Evolutionary conservation across 306 rosid genomes (phyloP), one percentile per base, ranked within the genome.

Genomic region (Quillaja saponaria): DNA sequence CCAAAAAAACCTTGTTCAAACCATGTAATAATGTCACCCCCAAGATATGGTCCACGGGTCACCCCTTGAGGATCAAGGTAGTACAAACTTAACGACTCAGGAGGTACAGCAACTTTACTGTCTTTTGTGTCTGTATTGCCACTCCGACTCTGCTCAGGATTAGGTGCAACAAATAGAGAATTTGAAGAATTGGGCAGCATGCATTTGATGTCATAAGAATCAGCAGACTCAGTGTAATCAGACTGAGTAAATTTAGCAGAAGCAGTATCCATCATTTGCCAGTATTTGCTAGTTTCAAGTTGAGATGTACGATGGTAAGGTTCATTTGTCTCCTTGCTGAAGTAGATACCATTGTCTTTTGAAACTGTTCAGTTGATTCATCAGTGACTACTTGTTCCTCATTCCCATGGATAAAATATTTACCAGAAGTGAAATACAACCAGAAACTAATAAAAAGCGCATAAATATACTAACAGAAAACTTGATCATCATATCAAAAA

Each of bases 1-100:
- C 88, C 88, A 46, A 83, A 83, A 66, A 79, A 83, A 0, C 82
- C 78, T 76, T 83, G 88, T 51, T 83, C 88, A 68, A 79, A 70
- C 88, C 88, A 83, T 45, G 76, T 72, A 55, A 83, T 54, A 19
- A 83, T 83, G 74, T 83, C 88, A 10, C 64, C 78, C 71, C 85
- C 88, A 20, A 79, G 37, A 67, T 71, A 83, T 16, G 88, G 85
- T 25, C 88, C 88, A 57, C 79, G 88, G 28, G 50, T 76, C 39
- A 55, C 78, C 63, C 88, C 85, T 66, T 83, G 88, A 73, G 88
- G 88, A 61, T 83, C 88, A 72, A 83, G 78, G 69, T 83, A 83
- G 61, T 60, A 79, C 71, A 79, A 70, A 58, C 63, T 73, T 64
- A 79, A 54, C 61, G 63, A 76, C 76, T 76, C 85, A 3, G 63